Percentiles rank a stretch among this genome's conserved stretches.
Conservation (phyloP, 2,329 filamentous ascomycete genomes). For the Clarireedia sp. region DNA sequence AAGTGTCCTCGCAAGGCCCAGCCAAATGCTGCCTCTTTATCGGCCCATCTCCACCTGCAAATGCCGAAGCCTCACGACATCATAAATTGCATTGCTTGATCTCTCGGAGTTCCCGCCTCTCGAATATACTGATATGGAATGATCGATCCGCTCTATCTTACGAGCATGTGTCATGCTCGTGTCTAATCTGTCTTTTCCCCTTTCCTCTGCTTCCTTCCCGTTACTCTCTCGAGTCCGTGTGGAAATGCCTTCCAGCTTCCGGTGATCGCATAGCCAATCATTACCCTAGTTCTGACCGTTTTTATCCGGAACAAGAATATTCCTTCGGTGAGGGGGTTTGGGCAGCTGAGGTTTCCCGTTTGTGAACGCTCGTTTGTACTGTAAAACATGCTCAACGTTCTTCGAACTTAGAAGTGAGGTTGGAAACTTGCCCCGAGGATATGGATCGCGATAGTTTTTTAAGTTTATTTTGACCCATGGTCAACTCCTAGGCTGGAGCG, state of each 20-base stretch:
- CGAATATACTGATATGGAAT: not conserved
- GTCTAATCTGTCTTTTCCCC: not conserved
- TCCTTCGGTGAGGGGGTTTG: not conserved
- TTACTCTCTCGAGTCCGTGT: not conserved
- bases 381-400: not conserved
- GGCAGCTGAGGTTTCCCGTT: not conserved
- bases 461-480: slow-evolving; percentile 22
- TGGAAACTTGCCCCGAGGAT: not conserved
- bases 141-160: not conserved
- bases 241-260: slow-evolving; percentile 10
- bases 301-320: slow-evolving; percentile 5
- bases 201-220: not conserved
- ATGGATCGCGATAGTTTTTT: slow-evolving; percentile 6
- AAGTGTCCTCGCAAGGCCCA: too few relatives aligned
- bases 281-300: slow-evolving; percentile 1
- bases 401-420: slow-evolving; percentile 1
- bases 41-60: not conserved
- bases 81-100: not conserved
- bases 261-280: slow-evolving; percentile 1
- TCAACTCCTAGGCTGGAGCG: slow-evolving; percentile 11
- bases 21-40: not conserved
- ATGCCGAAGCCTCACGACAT: not conserved
- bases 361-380: not conserved
- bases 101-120: not conserved
- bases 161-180: not conserved